These are phyloP conservation scores for Scalesia atractyloides DNA, from an alignment of 129 eudicot genomes.

Conservation along the genomic window DNA sequence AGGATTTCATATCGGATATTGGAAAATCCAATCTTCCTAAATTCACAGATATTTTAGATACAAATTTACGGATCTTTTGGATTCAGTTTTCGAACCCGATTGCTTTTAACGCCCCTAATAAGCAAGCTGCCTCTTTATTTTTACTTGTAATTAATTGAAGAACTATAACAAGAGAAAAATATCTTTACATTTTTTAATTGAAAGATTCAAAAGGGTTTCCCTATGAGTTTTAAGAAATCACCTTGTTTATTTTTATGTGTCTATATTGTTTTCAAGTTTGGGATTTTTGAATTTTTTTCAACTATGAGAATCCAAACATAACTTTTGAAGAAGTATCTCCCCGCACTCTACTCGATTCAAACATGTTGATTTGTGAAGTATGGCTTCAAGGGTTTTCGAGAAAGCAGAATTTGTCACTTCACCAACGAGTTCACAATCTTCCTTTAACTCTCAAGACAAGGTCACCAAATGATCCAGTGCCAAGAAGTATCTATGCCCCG, in stretches of 20 bases:
- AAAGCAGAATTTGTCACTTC: slow-evolving; percentile 54
- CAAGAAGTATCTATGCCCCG: slow-evolving; percentile 54
- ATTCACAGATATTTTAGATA: no score
- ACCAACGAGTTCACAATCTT: slow-evolving; percentile 52
- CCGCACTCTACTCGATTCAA: slow-evolving; percentile 41
- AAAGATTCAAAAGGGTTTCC: no score
- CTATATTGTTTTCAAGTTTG: neutral
- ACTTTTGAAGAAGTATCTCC: slow-evolving; percentile 40
- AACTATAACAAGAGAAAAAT: no score
- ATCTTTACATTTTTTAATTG: no score
- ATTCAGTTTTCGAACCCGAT: no score
- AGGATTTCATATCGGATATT: no score
- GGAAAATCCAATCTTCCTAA: no score
- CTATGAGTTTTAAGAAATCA: no score
- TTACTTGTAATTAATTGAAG: no score
- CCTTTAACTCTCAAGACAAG: slow-evolving; percentile 41
- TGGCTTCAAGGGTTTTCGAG: slow-evolving; percentile 57
- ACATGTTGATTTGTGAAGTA: slow-evolving; percentile 44
- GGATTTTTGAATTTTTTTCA: neutral
- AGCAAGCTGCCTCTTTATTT: no score
- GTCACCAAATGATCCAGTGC: slow-evolving; percentile 23
- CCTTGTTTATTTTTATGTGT: neutral
- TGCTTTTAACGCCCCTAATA: no score
- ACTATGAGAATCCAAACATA: slow-evolving; percentile 45
- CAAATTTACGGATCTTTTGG: no score